Evolutionary conservation across 176 grass and related monocot species (phyloP).

Genomic region (Hyparrhenia diplandra): DNA sequence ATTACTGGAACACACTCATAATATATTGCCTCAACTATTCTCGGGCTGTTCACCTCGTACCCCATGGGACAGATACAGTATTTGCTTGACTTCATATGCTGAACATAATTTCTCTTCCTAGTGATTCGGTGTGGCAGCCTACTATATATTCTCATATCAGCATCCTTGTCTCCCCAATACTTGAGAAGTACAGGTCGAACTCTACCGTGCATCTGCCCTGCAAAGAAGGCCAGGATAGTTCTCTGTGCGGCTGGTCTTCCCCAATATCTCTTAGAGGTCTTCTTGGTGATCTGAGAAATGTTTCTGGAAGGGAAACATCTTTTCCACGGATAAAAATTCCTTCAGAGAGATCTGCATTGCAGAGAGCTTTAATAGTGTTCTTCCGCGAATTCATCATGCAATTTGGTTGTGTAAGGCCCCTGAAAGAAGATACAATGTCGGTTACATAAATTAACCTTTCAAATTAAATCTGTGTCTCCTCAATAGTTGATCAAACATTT

Average conservation of each 20-base stretch:
- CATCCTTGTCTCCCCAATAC: constrained; percentile 62
- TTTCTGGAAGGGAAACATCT: constrained; percentile 92
- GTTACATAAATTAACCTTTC: background rate
- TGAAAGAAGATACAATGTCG: constrained; percentile 12
- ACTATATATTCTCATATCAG: constrained; percentile 64
- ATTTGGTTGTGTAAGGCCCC: constrained; percentile 73
- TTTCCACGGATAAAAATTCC: constrained; percentile 71
- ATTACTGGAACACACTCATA: constrained; percentile 87
- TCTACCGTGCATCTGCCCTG: constrained; percentile 90
- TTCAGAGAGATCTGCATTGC: constrained; percentile 79
- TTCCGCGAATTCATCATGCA: constrained; percentile 63
- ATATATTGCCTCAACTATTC: constrained; percentile 86
- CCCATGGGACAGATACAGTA: constrained; percentile 92
- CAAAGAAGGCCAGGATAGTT: constrained; percentile 79
- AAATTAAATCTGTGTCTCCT: background rate
- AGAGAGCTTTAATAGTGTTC: constrained; percentile 84
- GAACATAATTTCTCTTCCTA: constrained; percentile 58
- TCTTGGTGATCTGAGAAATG: constrained; percentile 64
- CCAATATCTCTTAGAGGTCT: constrained; percentile 61
- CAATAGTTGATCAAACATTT: background rate
- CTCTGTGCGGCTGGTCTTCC: constrained; percentile 57
- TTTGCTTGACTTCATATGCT: constrained; percentile 91
- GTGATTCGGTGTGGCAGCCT: constrained; percentile 45
- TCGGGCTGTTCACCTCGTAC: constrained; percentile 93
- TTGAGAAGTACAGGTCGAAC: constrained; percentile 70